Evolutionary conservation across 768 basidiomycete genomes (phyloP).

Genomic region (Leccinum subtestaceum): DNA sequence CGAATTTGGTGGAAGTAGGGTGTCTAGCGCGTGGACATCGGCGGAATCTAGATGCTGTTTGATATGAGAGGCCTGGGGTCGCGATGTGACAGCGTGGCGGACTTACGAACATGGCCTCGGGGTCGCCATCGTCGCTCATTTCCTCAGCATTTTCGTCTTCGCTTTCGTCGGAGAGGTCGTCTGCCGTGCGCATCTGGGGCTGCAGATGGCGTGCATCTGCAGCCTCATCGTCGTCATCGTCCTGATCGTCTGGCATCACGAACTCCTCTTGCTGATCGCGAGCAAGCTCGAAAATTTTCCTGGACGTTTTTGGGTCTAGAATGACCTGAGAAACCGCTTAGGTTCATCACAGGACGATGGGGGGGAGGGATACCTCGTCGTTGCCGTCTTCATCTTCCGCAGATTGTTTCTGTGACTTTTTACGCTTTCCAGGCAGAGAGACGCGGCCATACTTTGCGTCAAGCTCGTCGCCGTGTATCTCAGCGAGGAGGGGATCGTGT

Average conservation of each 20-base stretch:
- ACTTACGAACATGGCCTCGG: constrained; percentile 63
- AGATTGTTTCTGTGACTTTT: constrained; percentile 49
- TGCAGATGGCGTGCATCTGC: constrained; percentile 28
- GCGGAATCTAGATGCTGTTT: constrained; percentile 83
- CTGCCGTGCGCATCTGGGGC: constrained; percentile 27
- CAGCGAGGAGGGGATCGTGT: constrained; percentile 85
- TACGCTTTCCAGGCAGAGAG: constrained; percentile 72
- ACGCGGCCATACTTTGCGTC: constrained; percentile 76
- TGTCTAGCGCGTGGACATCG: constrained; percentile 84
- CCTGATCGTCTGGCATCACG: constrained; percentile 58
- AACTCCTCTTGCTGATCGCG: constrained; percentile 91
- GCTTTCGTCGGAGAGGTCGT: constrained; percentile 59
- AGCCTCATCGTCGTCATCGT: constrained; percentile 37
- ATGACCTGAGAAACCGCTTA: constrained; percentile 45
- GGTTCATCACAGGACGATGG: constrained; percentile 5
- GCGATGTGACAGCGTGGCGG: background rate
- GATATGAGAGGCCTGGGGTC: constrained; percentile 5
- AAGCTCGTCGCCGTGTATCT: constrained; percentile 77
- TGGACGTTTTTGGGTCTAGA: constrained; percentile 78
- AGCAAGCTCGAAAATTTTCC: constrained; percentile 88
- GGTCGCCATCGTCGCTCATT: constrained; percentile 33
- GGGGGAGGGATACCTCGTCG: constrained; percentile 48
- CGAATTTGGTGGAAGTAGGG: constrained; percentile 70
- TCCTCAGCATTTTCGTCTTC: constrained; percentile 35
- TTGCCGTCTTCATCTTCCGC: constrained; percentile 48